These are phyloP conservation scores for Exophiala alcalophila DNA, from an alignment of 2,329 filamentous ascomycete species.

Conservation along the genomic window DNA sequence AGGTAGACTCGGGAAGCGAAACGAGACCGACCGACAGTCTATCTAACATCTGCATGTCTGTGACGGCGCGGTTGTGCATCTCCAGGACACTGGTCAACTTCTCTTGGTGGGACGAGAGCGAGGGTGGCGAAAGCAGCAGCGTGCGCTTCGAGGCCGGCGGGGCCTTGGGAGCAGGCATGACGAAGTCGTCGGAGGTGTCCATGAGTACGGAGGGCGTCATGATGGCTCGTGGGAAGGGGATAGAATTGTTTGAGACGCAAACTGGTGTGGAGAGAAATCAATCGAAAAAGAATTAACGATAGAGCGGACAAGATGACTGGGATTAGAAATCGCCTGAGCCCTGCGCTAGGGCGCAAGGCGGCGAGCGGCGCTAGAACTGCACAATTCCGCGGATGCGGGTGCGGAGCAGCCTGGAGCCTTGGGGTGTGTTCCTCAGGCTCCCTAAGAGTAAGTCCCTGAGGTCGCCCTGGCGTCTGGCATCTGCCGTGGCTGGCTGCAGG, in stretches of 20 bases:
- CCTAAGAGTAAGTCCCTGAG: too few relatives aligned
- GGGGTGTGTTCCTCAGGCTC: too few relatives aligned
- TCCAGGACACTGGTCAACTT: conserved; percentile 69
- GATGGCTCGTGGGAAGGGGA: conserved; percentile 3
- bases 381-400: too few relatives aligned
- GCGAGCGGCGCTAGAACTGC: not conserved
- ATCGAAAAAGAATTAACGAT: conserved; percentile 3
- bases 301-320: conserved; percentile 9
- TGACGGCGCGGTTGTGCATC: conserved; percentile 68
- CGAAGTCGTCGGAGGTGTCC: conserved; percentile 57
- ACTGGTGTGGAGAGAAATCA: conserved; percentile 3
- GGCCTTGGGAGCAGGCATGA: conserved; percentile 33
- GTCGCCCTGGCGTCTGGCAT: too few relatives aligned
- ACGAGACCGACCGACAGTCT: conserved; percentile 80
- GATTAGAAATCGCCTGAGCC: conserved; percentile 19
- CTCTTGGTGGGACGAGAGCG: conserved; percentile 79
- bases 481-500: too few relatives aligned
- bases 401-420: too few relatives aligned
- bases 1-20: conserved; percentile 69
- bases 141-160: conserved; percentile 51
- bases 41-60: conserved; percentile 97
- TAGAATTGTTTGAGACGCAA: not conserved
- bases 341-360: conserved; percentile 5
- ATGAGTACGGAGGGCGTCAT: conserved; percentile 52
- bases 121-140: conserved; percentile 85